Evolutionary conservation across 345 rosid species (phyloP).

Genomic region (Eucalyptus coolabah): DNA sequence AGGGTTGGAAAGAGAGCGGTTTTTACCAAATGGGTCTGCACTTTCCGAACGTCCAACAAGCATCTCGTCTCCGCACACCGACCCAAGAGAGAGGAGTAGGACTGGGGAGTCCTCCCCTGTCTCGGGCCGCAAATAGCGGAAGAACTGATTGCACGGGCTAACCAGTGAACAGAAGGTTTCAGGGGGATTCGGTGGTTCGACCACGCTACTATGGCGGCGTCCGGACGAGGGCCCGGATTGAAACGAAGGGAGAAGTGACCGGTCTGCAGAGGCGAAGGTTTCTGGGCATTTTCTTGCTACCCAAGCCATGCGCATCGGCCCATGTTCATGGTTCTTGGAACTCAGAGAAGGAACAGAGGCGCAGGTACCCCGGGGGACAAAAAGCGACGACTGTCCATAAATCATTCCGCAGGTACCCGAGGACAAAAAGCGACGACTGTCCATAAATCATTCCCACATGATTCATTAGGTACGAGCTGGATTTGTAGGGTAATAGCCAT

Average conservation of each 20-base stretch:
- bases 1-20: conserved; percentile 10
- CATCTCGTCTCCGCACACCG: conserved; percentile 16
- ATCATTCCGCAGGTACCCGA: too few species aligned
- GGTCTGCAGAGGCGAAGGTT: neutral
- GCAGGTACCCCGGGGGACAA: neutral
- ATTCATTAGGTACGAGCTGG: neutral
- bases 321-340: neutral
- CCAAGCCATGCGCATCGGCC: neutral
- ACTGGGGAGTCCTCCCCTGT: neutral
- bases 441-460: neutral
- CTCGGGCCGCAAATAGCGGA: neutral
- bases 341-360: neutral
- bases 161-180: neutral
- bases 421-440: too few species aligned
- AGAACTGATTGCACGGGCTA: neutral
- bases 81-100: conserved; percentile 18
- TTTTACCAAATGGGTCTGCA: conserved; percentile 25
- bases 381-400: too few species aligned
- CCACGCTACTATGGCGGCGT: neutral
- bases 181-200: neutral
- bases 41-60: conserved; percentile 5
- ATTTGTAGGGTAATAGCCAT: neutral
- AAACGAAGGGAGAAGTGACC: neutral
- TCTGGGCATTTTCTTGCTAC: neutral
- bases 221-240: neutral